Base-by-base conservation (phyloP, 306 rosid genomes). In the Dalbergia cultrata region DNA sequence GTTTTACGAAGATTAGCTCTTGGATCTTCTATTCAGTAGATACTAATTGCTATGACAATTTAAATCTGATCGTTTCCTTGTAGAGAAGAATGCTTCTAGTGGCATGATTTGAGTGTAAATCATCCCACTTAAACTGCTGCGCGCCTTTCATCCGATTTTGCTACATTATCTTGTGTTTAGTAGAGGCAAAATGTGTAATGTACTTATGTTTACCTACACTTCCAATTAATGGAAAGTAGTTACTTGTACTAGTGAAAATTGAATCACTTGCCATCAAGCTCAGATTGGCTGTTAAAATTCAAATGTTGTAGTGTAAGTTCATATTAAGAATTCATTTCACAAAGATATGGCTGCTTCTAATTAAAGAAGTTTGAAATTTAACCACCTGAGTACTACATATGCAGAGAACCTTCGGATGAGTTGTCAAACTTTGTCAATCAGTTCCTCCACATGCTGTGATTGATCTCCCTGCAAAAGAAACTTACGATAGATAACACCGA, bases 401-500 rank as follows among this genome's bases (percentile, higher is more conserved):
- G 31, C 31, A 26, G 31, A 26, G 31, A 26, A 26, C 1, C 31
- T 26, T 26, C 2, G 31, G 31, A 26, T 1, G 31, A 26, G 31
- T 26, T 26, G 31, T 26, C 31, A 26, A 26, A 26, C 31, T 26
- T 26, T 26, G 31, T 1, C 31, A 26, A 26, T 26, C 31, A 26
- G 31, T 26, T 5, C 41, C 41, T 37, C 41, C 41, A 37, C 41
- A 37, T 37, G 41, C 41, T 37, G 41, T 37, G 41, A 37, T 37
- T 37, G 41, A 37, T 37, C 41, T 37, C 41, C 41, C 41, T 37
- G 41, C 41, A 82, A 81, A 77, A 75, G 65, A 84, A 64, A 71
- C 77, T 75, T 72, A 67, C 63, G 78, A 80, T 49, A 16, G 54
- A 22, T 21, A 50, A 34, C 17, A 26, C 70, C 6, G 72, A 80